Evolutionary conservation across 2,329 filamentous ascomycete species (phyloP).

Genomic region (Fusarium bactridioides): DNA sequence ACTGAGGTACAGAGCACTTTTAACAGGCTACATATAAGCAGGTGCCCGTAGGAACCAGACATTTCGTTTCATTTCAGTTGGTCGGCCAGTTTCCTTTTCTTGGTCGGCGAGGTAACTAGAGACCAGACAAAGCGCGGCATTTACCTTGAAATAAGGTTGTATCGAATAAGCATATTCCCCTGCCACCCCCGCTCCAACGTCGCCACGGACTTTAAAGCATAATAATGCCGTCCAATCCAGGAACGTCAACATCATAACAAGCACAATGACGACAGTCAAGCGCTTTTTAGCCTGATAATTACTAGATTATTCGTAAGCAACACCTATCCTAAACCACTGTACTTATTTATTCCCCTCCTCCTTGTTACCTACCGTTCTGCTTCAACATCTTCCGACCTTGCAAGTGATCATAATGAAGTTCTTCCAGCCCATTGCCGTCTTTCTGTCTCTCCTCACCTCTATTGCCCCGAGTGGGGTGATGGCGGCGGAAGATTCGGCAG

Average conservation of each 20-base stretch:
- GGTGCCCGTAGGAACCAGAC: no score
- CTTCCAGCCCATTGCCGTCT: background rate
- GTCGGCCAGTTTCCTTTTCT: no score
- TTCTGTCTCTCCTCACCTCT: background rate
- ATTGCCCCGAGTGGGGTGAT: background rate
- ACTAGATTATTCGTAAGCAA: background rate
- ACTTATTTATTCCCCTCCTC: background rate
- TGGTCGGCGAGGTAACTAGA: background rate
- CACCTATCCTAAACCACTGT: background rate
- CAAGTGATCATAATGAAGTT: background rate
- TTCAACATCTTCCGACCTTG: background rate
- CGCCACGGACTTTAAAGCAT: background rate
- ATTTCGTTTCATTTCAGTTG: no score
- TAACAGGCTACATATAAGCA: background rate
- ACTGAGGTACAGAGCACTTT: no score
- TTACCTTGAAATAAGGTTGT: background rate
- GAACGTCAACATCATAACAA: background rate
- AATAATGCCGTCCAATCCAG: background rate
- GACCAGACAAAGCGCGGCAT: background rate
- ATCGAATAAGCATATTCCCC: background rate
- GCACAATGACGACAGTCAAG: background rate
- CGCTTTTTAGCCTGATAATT: background rate
- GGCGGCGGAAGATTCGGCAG: background rate
- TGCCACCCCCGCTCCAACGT: background rate
- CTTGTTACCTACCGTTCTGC: no score